phyloP scores from a whole-genome alignment of 306 rosid species.

The Lithocarpus polystachyus region DNA sequence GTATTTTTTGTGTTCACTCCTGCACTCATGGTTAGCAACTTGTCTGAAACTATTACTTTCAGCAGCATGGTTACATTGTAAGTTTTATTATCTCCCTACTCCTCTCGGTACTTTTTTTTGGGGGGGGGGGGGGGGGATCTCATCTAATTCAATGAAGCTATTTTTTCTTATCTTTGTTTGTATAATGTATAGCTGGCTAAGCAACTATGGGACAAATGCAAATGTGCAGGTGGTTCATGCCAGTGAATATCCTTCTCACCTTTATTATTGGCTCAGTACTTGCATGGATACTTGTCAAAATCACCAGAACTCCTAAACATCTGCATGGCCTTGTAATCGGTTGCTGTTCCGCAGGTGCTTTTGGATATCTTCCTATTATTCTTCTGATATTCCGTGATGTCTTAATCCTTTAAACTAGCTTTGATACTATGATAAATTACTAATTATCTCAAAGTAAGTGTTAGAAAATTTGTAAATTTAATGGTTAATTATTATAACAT shows the following conservation, averaged over 20 bases:
- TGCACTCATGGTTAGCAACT: background rate
- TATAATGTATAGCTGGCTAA: background rate
- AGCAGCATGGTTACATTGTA: background rate
- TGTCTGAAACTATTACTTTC: background rate
- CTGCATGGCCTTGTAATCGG: conserved; percentile 5
- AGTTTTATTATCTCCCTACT: background rate
- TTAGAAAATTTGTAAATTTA: too few species aligned
- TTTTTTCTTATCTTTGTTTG: background rate
- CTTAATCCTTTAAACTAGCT: too few species aligned
- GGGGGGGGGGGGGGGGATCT: background rate
- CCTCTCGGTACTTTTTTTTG: background rate
- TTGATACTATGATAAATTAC: too few species aligned
- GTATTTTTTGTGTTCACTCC: conserved; percentile 5
- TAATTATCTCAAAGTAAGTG: too few species aligned
- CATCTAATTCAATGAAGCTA: background rate
- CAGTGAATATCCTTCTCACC: conserved; percentile 2
- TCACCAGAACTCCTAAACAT: conserved; percentile 4
- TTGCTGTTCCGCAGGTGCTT: conserved; percentile 7
- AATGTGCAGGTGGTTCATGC: conserved; percentile 15
- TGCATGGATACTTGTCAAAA: background rate
- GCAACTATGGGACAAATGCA: background rate
- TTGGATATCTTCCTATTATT: background rate
- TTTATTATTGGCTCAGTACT: conserved; percentile 1
- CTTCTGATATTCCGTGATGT: too few species aligned
- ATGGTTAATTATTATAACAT: too few species aligned